Evolutionary conservation across 345 rosid genomes (phyloP).

Genomic region (Eucalyptus grandis): DNA sequence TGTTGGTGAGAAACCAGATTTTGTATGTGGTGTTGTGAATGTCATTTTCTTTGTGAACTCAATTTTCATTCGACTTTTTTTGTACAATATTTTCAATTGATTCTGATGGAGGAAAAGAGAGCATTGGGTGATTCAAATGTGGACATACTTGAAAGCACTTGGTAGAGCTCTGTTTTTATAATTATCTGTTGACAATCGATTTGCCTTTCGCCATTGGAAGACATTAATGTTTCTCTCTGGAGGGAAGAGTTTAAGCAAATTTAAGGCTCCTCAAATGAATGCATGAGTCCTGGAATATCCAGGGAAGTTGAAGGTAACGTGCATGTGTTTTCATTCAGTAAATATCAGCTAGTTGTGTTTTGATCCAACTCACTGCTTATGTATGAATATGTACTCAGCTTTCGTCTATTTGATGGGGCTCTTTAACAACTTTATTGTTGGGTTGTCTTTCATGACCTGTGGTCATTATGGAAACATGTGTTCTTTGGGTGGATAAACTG

Average conservation of each 20-base stretch:
- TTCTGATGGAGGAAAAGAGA: no score
- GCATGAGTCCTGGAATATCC: no score
- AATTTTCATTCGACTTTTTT: no score
- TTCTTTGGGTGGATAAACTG: background rate
- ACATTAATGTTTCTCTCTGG: background rate
- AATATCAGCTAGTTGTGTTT: background rate
- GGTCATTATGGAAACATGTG: background rate
- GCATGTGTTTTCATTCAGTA: no score
- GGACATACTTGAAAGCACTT: background rate
- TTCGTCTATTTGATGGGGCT: background rate
- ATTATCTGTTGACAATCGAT: background rate
- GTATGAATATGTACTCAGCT: background rate
- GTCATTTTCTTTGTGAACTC: background rate
- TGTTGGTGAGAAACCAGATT: background rate
- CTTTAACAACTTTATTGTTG: background rate
- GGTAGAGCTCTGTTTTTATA: background rate
- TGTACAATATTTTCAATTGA: no score
- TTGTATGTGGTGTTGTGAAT: background rate
- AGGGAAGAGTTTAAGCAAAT: background rate
- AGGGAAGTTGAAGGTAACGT: no score
- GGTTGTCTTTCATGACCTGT: background rate
- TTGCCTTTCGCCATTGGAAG: background rate
- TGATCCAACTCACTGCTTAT: background rate
- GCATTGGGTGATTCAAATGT: no score
- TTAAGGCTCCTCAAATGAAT: background rate